Base-by-base conservation (phyloP, 1,284 basidiomycete species). In the Cutaneotrichosporon spelunceum region DNA sequence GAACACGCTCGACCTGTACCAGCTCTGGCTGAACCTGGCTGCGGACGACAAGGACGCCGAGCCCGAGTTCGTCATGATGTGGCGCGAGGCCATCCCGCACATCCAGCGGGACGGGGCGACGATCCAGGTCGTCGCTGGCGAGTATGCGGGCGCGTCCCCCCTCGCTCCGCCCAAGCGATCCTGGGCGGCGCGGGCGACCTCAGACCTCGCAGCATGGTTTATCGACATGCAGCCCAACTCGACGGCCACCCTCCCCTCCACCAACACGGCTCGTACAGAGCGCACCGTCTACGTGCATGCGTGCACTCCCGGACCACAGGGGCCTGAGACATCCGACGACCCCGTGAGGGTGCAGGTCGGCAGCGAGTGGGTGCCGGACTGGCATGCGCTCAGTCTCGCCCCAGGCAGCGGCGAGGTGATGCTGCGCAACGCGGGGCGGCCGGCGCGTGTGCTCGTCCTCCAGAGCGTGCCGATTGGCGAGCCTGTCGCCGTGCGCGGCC, bases 21-120 rank as follows among this genome's bases (percentile, higher is more conserved):
- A 66, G 49, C 53, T 66, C 10, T 66, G 64, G 64, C 53, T 66
- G 48, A 66, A 66, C 56, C 59, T 66, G 16, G 56, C 64, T 3
- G 53, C 53, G 10, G 39, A 49, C 27, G 57, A 55, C 34, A 66
- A 66, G 56, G 49, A 29, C 24, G 33, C 42, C 8, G 61, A 59
- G 0, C 61, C 64, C 55, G 61, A 66, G 49, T 66, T 66, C 24
- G 52, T 47, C 14, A 66, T 66, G 64, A 59, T 58, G 56, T 66
- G 64, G 64, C 53, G 53, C 27, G 64, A 66, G 49, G 33, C 62
- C 13, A 50, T 66, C 9, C 64, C 64, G 4, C 33, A 47, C 10
- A 36, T 63, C 21, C 34, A 44, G 11, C 30, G 30, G 23, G 45
- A 59, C 14, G 56, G 44, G 29, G 53, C 56, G 19, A 34, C 42